A percentile compares a stretch with the other conserved stretches of the same genome.
These are phyloP conservation scores for Licmophora abbreviata DNA, from an alignment of 108 stramenopile species.

Conservation along the genomic window DNA sequence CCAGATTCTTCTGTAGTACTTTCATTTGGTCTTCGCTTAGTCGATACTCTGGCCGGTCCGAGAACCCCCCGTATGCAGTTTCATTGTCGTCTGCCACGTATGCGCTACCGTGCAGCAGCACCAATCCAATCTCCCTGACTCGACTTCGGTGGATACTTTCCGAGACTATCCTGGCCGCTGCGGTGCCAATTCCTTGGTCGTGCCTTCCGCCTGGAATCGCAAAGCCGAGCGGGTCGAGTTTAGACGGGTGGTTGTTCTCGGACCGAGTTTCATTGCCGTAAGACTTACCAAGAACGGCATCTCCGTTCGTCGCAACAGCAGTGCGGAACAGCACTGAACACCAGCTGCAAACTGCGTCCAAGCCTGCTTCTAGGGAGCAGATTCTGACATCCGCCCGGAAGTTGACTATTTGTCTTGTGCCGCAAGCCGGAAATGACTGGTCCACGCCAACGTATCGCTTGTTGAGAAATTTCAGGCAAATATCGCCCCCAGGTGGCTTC, in stretches of 20 bases:
- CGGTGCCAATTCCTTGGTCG: constrained; percentile 75
- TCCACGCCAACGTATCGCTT: constrained; percentile 77
- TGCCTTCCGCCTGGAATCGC: not conserved
- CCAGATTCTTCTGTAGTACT: constrained; percentile 60
- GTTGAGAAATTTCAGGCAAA: constrained; percentile 68
- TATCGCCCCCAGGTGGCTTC: constrained; percentile 43
- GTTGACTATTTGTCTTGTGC: constrained; percentile 71
- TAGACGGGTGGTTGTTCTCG: too few species aligned
- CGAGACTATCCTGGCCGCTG: constrained; percentile 72
- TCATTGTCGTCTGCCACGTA: constrained; percentile 33
- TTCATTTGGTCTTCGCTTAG: constrained; percentile 60
- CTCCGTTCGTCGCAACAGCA: constrained; percentile 73
- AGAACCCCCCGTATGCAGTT: constrained; percentile 23
- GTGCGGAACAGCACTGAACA: constrained; percentile 83
- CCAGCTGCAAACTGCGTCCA: constrained; percentile 80
- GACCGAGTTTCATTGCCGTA: too few species aligned
- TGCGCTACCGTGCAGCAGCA: constrained; percentile 43
- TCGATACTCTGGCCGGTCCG: constrained; percentile 39
- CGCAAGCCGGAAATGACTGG: constrained; percentile 74
- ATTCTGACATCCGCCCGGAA: constrained; percentile 71
- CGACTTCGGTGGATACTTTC: constrained; percentile 81
- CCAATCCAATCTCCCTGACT: constrained; percentile 73
- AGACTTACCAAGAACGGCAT: constrained; percentile 50
- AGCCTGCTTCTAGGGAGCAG: constrained; percentile 77
- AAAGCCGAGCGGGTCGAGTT: too few species aligned